Conservation (phyloP, 2,329 filamentous ascomycete species). For the Myriangium duriaei region DNA sequence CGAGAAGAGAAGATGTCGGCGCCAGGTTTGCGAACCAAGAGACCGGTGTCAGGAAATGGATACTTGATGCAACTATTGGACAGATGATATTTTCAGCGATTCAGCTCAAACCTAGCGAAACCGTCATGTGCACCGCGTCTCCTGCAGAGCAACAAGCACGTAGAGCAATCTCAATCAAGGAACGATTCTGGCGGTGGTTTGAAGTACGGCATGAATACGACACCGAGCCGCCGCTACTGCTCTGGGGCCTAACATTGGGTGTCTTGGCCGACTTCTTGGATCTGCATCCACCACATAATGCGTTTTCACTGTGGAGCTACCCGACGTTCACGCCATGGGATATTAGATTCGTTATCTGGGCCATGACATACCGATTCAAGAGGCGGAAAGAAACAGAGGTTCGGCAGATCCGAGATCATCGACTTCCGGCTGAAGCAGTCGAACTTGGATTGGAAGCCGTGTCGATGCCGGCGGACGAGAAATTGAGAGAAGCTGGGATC, state of each 20-base stretch:
- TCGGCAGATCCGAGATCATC: conserved; percentile 8
- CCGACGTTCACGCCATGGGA: conserved; percentile 55
- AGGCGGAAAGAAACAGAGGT: conserved; percentile 31
- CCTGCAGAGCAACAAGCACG: conserved; percentile 15
- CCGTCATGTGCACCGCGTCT: conserved; percentile 39
- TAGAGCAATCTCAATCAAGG: neutral
- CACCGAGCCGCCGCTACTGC: conserved; percentile 38
- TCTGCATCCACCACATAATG: conserved; percentile 50
- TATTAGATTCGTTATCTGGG: conserved; percentile 45
- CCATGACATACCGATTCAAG: conserved; percentile 47
- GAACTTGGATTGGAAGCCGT: conserved; percentile 19
- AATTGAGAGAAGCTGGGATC: conserved; percentile 8
- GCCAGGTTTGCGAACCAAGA: conserved; percentile 47
- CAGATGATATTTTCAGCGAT: conserved; percentile 58
- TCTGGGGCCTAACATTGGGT: conserved; percentile 58
- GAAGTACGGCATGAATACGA: neutral
- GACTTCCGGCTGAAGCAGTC: conserved; percentile 11
- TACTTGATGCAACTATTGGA: conserved; percentile 46
- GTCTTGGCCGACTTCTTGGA: conserved; percentile 57
- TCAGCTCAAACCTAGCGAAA: conserved; percentile 48
- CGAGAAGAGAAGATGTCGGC: conserved; percentile 51
- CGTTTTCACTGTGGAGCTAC: conserved; percentile 52
- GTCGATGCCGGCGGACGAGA: conserved; percentile 12
- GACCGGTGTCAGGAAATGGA: conserved; percentile 40
- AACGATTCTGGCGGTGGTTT: neutral